Evolutionary conservation across 176 grass and related monocot species (phyloP).

Genomic region (Avena eriantha): DNA sequence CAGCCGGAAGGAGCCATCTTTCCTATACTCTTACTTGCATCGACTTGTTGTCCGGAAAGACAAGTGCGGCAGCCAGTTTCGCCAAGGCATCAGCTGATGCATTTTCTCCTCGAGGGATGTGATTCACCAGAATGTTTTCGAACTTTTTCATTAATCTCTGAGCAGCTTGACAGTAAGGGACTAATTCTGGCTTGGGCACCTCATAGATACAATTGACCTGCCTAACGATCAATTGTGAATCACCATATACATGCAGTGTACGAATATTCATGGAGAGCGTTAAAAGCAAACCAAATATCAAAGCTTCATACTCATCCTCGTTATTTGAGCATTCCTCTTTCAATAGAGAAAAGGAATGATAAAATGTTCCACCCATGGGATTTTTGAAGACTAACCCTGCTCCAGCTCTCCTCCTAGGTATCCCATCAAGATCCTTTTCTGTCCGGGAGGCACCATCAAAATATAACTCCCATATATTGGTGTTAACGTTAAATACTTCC

Average conservation of each 20-base stretch:
- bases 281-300: neutral
- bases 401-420: neutral
- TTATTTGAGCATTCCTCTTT: slow-evolving; percentile 19
- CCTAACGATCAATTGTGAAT: neutral
- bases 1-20: neutral
- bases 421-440: neutral
- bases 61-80: neutral
- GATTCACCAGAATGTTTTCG: neutral
- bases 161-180: neutral
- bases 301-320: neutral
- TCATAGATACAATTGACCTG: neutral
- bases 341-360: neutral
- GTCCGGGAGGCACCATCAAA: neutral
- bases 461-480: too few species aligned
- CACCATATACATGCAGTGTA: neutral
- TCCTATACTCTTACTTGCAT: neutral
- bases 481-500: too few species aligned
- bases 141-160: neutral
- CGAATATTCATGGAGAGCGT: too few species aligned
- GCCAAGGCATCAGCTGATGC: neutral
- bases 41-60: neutral
- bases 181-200: neutral
- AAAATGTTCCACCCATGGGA: neutral
- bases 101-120: neutral
- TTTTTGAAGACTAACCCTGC: neutral